Percentiles rank a stretch among this genome's conserved stretches.
Evolutionary conservation across 257 asterid genomes (phyloP).

Genomic region (Mitragyna speciosa): DNA sequence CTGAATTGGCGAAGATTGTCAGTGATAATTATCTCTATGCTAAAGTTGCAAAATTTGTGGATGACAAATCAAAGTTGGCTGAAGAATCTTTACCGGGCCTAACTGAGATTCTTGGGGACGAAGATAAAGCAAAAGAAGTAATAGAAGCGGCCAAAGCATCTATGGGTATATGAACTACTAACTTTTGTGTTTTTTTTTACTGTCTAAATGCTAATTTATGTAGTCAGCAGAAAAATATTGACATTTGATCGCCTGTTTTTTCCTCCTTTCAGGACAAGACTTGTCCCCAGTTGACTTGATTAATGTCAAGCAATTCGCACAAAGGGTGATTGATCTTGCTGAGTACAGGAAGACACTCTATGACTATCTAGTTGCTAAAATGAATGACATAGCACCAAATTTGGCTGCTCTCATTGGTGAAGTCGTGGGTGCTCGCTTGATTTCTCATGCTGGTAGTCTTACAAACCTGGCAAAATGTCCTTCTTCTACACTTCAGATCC

Average conservation of each 20-base stretch:
- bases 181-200: background rate
- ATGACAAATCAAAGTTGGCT: conserved; percentile 70
- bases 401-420: conserved; percentile 96
- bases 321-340: conserved; percentile 90
- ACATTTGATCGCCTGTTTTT: conserved; percentile 19
- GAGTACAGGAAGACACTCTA: conserved; percentile 87
- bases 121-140: conserved; percentile 93
- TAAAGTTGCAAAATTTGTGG: conserved; percentile 77
- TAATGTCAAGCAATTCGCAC: conserved; percentile 89
- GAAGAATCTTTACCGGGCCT: conserved; percentile 64
- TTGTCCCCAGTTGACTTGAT: conserved; percentile 84
- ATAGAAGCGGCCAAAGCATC: conserved; percentile 98
- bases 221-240: background rate
- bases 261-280: conserved; percentile 74
- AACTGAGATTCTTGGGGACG: conserved; percentile 81
- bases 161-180: conserved; percentile 60
- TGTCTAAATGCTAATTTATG: background rate
- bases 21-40: conserved; percentile 92
- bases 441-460: conserved; percentile 98
- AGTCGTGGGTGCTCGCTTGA: conserved; percentile 95
- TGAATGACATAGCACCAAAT: conserved; percentile 95
- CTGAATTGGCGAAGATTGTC: conserved; percentile 80
- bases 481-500: conserved; percentile 96
- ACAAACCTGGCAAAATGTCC: conserved; percentile 96
- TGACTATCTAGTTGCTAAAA: conserved; percentile 82